phyloP scores from a whole-genome alignment of 2,329 filamentous ascomycete genomes.

The Fusarium sublunatum region DNA sequence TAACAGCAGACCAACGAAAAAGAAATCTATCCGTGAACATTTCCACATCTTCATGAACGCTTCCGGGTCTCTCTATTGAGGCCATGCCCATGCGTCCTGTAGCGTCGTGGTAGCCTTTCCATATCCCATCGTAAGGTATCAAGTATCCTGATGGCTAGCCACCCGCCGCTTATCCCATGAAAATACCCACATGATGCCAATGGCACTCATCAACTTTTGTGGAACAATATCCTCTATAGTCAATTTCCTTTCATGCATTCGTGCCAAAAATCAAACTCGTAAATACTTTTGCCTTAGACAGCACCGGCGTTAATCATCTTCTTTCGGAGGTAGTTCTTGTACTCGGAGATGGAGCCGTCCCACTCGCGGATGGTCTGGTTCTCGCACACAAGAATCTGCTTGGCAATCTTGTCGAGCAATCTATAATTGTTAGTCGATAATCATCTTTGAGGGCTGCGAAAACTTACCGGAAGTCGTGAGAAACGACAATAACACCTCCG shows the following conservation, averaged over 20 bases:
- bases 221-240: constrained; percentile 47
- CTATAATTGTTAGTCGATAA: constrained; percentile 57
- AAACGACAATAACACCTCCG: constrained; percentile 97
- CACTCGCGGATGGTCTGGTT: constrained; percentile 93
- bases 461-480: constrained; percentile 95
- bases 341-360: constrained; percentile 89
- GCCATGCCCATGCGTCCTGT: constrained; percentile 46
- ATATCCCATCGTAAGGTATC: constrained; percentile 40
- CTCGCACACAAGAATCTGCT: constrained; percentile 99
- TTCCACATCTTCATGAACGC: constrained; percentile 48
- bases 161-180: constrained; percentile 47
- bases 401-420: constrained; percentile 98
- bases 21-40: constrained; percentile 52
- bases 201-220: constrained; percentile 47
- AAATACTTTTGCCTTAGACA: constrained; percentile 67
- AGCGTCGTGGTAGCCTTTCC: constrained; percentile 43
- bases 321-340: constrained; percentile 99
- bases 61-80: constrained; percentile 47
- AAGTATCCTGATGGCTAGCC: constrained; percentile 45
- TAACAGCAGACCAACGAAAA: constrained; percentile 42
- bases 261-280: constrained; percentile 36
- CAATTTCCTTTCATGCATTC: constrained; percentile 42
- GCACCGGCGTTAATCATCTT: constrained; percentile 94
- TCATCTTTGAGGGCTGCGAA: background rate
- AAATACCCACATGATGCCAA: constrained; percentile 45